These are phyloP conservation scores for Logfia minima DNA, from an alignment of 129 eudicot species.

Conservation along the genomic window DNA sequence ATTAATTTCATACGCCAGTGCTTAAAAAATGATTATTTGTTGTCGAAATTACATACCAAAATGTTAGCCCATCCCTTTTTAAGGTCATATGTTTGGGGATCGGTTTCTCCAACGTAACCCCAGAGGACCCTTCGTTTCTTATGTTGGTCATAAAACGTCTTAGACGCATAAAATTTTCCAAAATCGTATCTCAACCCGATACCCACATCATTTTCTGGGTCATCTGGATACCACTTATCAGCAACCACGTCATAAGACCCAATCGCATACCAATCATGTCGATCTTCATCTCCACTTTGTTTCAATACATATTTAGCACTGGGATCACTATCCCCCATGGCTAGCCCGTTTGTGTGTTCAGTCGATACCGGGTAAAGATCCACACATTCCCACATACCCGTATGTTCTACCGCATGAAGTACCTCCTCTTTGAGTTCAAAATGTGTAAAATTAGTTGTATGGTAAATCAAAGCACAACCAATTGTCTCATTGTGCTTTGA, in stretches of 20 bases:
- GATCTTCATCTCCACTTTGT: slow-evolving; percentile 73
- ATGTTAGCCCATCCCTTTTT: slow-evolving; percentile 82
- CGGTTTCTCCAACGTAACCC: slow-evolving; percentile 91
- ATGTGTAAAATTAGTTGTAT: slow-evolving; percentile 60
- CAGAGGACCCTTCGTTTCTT: slow-evolving; percentile 67
- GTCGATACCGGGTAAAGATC: slow-evolving; percentile 89
- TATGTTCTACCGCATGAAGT: slow-evolving; percentile 69
- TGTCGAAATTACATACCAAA: slow-evolving; percentile 46
- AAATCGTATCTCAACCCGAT: slow-evolving; percentile 75
- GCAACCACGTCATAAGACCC: slow-evolving; percentile 59
- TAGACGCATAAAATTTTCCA: slow-evolving; percentile 85
- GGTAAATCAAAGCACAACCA: slow-evolving; percentile 69
- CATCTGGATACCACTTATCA: slow-evolving; percentile 81
- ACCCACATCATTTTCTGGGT: slow-evolving; percentile 80
- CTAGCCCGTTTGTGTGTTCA: slow-evolving; percentile 48
- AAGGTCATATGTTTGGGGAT: slow-evolving; percentile 54
- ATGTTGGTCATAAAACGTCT: slow-evolving; percentile 74
- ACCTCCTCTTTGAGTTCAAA: slow-evolving; percentile 52
- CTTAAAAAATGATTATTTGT: background rate
- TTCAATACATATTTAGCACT: slow-evolving; percentile 72
- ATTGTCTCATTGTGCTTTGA: slow-evolving; percentile 59
- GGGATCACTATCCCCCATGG: slow-evolving; percentile 59
- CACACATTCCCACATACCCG: slow-evolving; percentile 99
- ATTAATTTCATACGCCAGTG: background rate
- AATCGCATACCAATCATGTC: slow-evolving; percentile 73